phyloP scores from a whole-genome alignment of 352 stramenopile genomes.

The Pythium monospermum region DNA sequence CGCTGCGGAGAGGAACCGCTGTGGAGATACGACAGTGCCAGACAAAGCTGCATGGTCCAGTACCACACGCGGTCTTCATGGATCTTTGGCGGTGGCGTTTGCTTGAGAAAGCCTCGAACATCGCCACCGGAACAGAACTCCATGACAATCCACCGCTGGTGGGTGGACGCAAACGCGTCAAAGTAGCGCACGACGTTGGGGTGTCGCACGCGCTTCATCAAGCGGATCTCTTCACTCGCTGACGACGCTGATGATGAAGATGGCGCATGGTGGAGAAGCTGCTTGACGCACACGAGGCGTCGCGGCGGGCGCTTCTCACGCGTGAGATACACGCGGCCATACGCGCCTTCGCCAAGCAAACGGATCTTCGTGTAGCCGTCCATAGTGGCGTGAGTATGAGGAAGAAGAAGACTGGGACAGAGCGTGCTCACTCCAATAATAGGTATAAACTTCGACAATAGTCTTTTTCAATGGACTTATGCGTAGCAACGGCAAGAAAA shows the following conservation, averaged over 20 bases:
- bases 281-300: conserved; percentile 84
- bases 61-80: conserved; percentile 81
- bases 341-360: conserved; percentile 83
- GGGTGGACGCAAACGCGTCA: conserved; percentile 36
- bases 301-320: conserved; percentile 62
- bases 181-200: conserved; percentile 91
- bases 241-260: too few species aligned
- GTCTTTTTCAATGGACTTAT: too few species aligned
- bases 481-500: too few species aligned
- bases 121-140: conserved; percentile 88
- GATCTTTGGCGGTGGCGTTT: conserved; percentile 11
- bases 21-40: conserved; percentile 90
- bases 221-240: conserved; percentile 37
- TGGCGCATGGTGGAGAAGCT: too few species aligned
- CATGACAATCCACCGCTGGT: conserved; percentile 83
- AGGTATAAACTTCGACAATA: too few species aligned
- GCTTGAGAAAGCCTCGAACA: conserved; percentile 32
- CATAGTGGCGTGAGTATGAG: too few species aligned
- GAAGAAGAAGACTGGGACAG: too few species aligned
- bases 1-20: conserved; percentile 38
- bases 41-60: conserved; percentile 88
- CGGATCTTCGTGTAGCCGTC: conserved; percentile 42
- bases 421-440: too few species aligned
- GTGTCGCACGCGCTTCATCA: conserved; percentile 85
- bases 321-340: conserved; percentile 88